Evolutionary conservation across 768 basidiomycete genomes (phyloP).

Genomic region (Fomitopsis pulvina): DNA sequence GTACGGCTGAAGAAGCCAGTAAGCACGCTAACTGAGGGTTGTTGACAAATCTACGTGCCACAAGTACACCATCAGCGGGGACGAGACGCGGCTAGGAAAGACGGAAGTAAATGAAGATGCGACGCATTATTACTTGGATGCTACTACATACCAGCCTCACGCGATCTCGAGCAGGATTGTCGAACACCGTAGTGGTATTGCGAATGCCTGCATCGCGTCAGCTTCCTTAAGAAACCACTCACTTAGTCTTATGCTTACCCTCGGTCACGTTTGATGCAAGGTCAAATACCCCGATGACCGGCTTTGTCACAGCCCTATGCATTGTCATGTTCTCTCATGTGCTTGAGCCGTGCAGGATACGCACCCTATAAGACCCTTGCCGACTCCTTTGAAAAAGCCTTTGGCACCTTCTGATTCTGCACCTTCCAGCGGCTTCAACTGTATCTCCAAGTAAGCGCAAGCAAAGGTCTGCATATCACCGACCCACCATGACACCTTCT

Average conservation of each 20-base stretch:
- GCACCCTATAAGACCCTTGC: constrained; percentile 93
- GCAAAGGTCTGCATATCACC: background rate
- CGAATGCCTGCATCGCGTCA: constrained; percentile 61
- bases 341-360: constrained; percentile 8
- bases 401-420: constrained; percentile 91
- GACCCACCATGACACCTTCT: constrained; percentile 83
- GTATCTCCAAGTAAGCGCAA: background rate
- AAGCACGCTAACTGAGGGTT: background rate
- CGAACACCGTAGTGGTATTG: constrained; percentile 98
- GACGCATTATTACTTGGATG: background rate
- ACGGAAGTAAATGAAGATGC: constrained; percentile 5
- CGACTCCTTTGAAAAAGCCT: constrained; percentile 97
- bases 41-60: constrained; percentile 42
- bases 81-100: constrained; percentile 68
- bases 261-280: constrained; percentile 92
- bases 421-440: constrained; percentile 97
- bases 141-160: constrained; percentile 67
- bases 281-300: constrained; percentile 94
- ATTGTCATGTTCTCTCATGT: constrained; percentile 3
- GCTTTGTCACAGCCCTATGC: constrained; percentile 85
- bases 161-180: constrained; percentile 84
- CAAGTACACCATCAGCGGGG: constrained; percentile 80
- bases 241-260: constrained; percentile 38
- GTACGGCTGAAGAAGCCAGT: constrained; percentile 56
- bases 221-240: constrained; percentile 1